Percentiles rank a stretch among this genome's conserved stretches.
Evolutionary conservation across 768 basidiomycete species (phyloP).

Genomic region (Paxillus involutus): DNA sequence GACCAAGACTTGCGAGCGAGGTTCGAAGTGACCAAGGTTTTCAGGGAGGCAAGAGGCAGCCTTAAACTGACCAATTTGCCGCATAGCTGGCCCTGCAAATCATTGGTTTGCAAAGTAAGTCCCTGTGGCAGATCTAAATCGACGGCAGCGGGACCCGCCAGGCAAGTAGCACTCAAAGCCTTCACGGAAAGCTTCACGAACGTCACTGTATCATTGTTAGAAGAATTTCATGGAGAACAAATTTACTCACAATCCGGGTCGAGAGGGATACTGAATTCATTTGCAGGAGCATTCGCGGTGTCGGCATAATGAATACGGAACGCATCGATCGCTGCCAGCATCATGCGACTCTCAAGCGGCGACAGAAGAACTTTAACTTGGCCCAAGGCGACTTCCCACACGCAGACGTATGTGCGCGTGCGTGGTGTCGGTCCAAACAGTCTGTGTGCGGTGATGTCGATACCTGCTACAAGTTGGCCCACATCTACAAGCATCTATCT

Average conservation of each 20-base stretch:
- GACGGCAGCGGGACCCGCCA: constrained; percentile 51
- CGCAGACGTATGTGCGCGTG: constrained; percentile 83
- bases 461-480: constrained; percentile 40
- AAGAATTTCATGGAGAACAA: not conserved
- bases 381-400: constrained; percentile 88
- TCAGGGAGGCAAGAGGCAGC: constrained; percentile 50
- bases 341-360: constrained; percentile 48
- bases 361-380: constrained; percentile 55
- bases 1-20: constrained; percentile 54
- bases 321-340: constrained; percentile 53
- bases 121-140: constrained; percentile 58
- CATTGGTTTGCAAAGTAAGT: constrained; percentile 67
- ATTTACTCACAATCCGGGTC: constrained; percentile 75
- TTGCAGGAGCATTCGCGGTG: constrained; percentile 75
- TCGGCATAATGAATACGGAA: constrained; percentile 77
- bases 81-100: constrained; percentile 68
- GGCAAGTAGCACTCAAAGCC: constrained; percentile 55
- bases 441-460: constrained; percentile 80
- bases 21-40: constrained; percentile 47
- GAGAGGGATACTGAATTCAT: constrained; percentile 54
- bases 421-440: constrained; percentile 88
- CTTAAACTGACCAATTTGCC: constrained; percentile 61
- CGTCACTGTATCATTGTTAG: constrained; percentile 56
- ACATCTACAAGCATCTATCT: not conserved
- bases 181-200: constrained; percentile 71